Base-by-base conservation (phyloP, 441 rosid genomes). In the Aleurites moluccanus region DNA sequence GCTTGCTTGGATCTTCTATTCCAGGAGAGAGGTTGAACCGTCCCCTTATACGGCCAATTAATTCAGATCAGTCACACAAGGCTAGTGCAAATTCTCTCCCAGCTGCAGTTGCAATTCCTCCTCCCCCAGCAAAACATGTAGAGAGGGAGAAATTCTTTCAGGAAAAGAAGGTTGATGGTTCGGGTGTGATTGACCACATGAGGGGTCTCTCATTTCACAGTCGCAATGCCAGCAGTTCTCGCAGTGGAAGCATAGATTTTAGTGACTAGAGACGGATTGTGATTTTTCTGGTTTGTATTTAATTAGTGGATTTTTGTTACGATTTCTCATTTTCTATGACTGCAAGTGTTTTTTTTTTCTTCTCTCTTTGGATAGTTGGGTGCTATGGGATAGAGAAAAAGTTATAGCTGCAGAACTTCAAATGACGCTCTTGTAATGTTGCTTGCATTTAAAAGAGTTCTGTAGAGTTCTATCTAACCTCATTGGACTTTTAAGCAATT, bases 91-190 rank as follows among this genome's bases (percentile, higher is more conserved):
- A 84, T 70, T 74, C 81, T 28, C 83, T 90, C 15, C 67, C 89
- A 33, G 88, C 84, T 78, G 88, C 89, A 33, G 88, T 85, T 78
- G 88, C 80, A 28, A 91, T 96, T 72, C 99, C 99, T 25, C 99
- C 99, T 6, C 99, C 99, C 30, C 98, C 99, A 61, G 87, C 99
- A 61, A 93, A 92, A 82, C 93, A 91, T 10, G 11, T 86, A 1
- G 98, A 96, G 83, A 86, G 99, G 87, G 97, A 93, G 74, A 91
- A 70, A 60, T 96, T 89, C 86, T 96, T 96, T 74, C 83, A 88
- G 91, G 98, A 91, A 76, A 93, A 89, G 73, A 93, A 86, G 80
- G 85, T 74, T 0, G 99, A 89, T n/a, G 87, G 93, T 50, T 85
- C 90, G 7, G 81, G 77, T 35, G 69, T 86, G 70, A 72, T 86